A percentile compares a stretch with the other conserved stretches of the same genome.
These are phyloP conservation scores for Chamaenerion angustifolium DNA, from an alignment of 345 rosid genomes.

Conservation along the genomic window DNA sequence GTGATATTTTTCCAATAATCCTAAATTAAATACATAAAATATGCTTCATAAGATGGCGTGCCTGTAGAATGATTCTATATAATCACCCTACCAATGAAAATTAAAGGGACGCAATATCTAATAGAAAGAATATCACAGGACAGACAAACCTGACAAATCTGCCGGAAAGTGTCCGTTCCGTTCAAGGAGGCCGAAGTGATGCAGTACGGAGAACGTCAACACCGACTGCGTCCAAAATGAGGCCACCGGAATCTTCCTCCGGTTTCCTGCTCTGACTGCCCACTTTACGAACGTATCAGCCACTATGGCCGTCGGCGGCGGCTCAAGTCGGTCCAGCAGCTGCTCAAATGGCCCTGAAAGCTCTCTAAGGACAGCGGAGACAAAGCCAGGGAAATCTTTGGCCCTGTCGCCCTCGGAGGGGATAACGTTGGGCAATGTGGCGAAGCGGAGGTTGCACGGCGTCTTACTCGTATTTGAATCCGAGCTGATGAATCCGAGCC, in stretches of 20 bases:
- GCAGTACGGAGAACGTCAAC: constrained; percentile 20
- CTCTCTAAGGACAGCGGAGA: constrained; percentile 21
- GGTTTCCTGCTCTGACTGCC: constrained; percentile 19
- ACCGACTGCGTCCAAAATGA: constrained; percentile 30
- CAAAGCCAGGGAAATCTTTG: constrained; percentile 16
- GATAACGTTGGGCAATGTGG: constrained; percentile 29
- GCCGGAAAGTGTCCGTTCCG: constrained; percentile 8
- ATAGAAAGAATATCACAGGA: neutral
- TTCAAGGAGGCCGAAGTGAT: constrained; percentile 16
- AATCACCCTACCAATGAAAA: too few relatives aligned
- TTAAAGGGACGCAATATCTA: too few relatives aligned
- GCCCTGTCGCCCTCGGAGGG: constrained; percentile 27
- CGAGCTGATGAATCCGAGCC: constrained; percentile 17
- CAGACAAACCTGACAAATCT: constrained; percentile 16
- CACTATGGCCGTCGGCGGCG: constrained; percentile 18
- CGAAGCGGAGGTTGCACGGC: constrained; percentile 20
- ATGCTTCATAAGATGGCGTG: too few relatives aligned
- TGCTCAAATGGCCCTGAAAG: constrained; percentile 37
- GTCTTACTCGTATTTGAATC: neutral
- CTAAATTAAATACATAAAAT: too few relatives aligned
- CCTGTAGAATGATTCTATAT: too few relatives aligned
- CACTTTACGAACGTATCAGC: constrained; percentile 24
- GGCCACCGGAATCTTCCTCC: constrained; percentile 31
- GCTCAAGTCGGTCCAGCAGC: constrained; percentile 25
- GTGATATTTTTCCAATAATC: too few relatives aligned